Base-by-base conservation (phyloP, 1,284 basidiomycete genomes). In the Baeospora myosura region DNA sequence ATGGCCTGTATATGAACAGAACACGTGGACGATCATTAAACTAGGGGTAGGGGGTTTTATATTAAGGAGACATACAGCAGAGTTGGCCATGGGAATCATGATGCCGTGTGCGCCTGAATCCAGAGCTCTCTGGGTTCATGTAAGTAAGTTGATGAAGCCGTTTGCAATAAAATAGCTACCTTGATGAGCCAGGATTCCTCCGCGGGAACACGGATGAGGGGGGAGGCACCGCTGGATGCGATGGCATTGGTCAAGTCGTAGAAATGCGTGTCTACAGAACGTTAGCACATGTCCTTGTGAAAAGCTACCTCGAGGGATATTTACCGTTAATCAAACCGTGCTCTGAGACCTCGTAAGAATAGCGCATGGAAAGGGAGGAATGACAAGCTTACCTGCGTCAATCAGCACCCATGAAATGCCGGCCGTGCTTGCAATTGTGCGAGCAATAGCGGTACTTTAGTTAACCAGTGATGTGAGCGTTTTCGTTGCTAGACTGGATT, bases 71-170 rank as follows among this genome's bases (percentile, higher is more conserved):
- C 50, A 37, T 40, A 57, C 52, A 1, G 52, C 49, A 26, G 50
- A 49, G 41, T 58, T 56, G 10, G 57, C 56, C 49, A 61, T 54
- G 0, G 59, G 59, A 2, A 61, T 44, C 57, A 61, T 60, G 20
- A 60, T 37, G 5, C 58, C 59, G 37, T 61, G 59, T 0, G 58
- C 58, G n/a, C 58, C 58, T 20, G 55, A 45, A 35, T 61, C 59
- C 17, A 61, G 48, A 6, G 57, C 56, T 33, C 56, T 49, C 54
- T 57, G 24, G 12, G 29, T 7, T 2, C 18, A 3, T 8, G 21
- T 11, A 20, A 37, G 17, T 7, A 14, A 23, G n/a, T 11, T 38
- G 8, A 18, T 21, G 26, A 12, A 31, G 22, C 4, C 8, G 4
- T 16, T n/a, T 5, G 8, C 18, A 20, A 22, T 14, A 0, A 11